Conservation (phyloP, 2,329 filamentous ascomycete species). For the Alternaria sp. region DNA sequence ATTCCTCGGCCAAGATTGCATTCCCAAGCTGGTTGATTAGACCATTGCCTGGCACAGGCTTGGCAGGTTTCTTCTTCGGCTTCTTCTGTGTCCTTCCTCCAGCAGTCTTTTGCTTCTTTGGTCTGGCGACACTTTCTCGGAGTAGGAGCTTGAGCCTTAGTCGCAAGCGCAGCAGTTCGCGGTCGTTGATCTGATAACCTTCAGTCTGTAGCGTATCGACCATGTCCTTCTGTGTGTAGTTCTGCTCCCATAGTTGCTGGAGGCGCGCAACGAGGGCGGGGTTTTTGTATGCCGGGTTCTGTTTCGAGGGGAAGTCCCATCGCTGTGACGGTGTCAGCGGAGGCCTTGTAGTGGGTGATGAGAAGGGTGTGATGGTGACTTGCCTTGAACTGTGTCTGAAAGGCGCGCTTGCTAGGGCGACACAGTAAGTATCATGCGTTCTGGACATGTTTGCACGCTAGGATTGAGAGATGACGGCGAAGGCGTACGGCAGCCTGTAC, state of each 20-base stretch:
- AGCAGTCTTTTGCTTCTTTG: slow-evolving; percentile 56
- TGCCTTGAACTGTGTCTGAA: slow-evolving; percentile 75
- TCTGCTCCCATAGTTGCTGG: slow-evolving; percentile 79
- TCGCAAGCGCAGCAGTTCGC: slow-evolving; percentile 74
- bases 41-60: slow-evolving; percentile 23
- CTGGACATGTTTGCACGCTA: not conserved
- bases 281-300: slow-evolving; percentile 76
- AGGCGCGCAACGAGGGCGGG: slow-evolving; percentile 71
- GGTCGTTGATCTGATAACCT: slow-evolving; percentile 75
- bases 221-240: slow-evolving; percentile 77
- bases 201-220: slow-evolving; percentile 73
- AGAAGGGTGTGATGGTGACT: not conserved
- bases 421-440: slow-evolving; percentile 16
- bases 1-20: slow-evolving; percentile 35
- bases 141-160: slow-evolving; percentile 73
- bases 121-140: slow-evolving; percentile 60
- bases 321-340: slow-evolving; percentile 48
- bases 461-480: slow-evolving; percentile 1
- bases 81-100: slow-evolving; percentile 23
- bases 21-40: slow-evolving; percentile 40
- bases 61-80: slow-evolving; percentile 23
- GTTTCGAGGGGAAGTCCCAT: slow-evolving; percentile 81
- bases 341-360: not conserved
- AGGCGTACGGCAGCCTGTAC: slow-evolving; percentile 35
- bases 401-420: slow-evolving; percentile 72